Percentiles rank a stretch among this genome's conserved stretches.
phyloP scores from a whole-genome alignment of 306 rosid species.

The Prunus mongolica region DNA sequence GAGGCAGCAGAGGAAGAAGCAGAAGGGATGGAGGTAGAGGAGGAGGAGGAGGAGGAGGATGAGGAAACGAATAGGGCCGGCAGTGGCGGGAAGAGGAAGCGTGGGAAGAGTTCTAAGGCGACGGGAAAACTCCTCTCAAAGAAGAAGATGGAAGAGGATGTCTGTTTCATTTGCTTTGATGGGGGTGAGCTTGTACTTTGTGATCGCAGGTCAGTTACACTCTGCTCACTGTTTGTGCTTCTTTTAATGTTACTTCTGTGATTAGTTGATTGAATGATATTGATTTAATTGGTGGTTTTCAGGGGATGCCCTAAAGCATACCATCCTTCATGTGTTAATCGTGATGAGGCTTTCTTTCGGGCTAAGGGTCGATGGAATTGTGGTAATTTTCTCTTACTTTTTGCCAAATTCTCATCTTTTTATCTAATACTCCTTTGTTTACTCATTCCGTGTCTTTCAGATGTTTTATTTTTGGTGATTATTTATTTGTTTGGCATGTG shows the following conservation, averaged over 20 bases:
- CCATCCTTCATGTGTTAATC: conserved; percentile 91
- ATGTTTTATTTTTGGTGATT: background rate
- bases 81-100: conserved; percentile 77
- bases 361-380: conserved; percentile 99
- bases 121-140: conserved; percentile 40
- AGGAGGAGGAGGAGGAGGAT: conserved; percentile 41
- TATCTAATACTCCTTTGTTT: background rate
- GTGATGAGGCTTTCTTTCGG: conserved; percentile 90
- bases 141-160: conserved; percentile 92
- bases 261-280: conserved; percentile 1
- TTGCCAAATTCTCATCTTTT: background rate
- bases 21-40: conserved; percentile 37
- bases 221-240: background rate
- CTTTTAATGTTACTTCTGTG: conserved; percentile 4
- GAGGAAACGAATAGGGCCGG: conserved; percentile 20
- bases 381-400: conserved; percentile 39
- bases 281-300: conserved; percentile 20
- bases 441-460: background rate
- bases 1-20: conserved; percentile 46
- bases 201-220: conserved; percentile 66
- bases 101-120: conserved; percentile 56
- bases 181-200: conserved; percentile 99
- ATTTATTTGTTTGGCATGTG: background rate
- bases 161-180: conserved; percentile 98
- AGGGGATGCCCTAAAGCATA: conserved; percentile 99